Percentiles rank a stretch among this genome's conserved stretches.
These are phyloP conservation scores for Ceratobasidium sp. DNA, from an alignment of 1,284 basidiomycete species.

Conservation along the genomic window DNA sequence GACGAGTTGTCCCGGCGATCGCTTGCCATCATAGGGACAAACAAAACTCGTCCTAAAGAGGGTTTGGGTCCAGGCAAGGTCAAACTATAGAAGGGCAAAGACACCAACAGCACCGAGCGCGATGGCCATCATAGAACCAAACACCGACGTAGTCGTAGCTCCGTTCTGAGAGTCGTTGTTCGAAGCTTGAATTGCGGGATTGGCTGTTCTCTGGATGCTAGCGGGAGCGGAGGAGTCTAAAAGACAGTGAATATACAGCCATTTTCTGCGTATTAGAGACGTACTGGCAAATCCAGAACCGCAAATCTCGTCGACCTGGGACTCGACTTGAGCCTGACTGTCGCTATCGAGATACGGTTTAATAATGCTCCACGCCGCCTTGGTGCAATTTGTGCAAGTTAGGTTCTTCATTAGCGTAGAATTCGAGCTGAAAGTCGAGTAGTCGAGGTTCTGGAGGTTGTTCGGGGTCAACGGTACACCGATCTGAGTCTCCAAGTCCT, in stretches of 20 bases:
- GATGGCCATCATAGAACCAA: background rate
- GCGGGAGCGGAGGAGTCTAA: background rate
- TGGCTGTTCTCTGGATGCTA: slow-evolving; percentile 5
- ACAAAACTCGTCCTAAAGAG: slow-evolving; percentile 10
- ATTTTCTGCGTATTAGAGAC: background rate
- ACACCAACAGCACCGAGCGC: slow-evolving; percentile 2
- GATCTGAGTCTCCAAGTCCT: background rate
- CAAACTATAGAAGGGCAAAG: background rate
- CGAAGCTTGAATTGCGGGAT: background rate
- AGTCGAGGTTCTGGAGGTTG: background rate
- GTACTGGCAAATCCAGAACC: slow-evolving; percentile 18
- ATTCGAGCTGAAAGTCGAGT: background rate
- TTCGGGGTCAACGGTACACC: background rate
- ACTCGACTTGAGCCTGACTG: background rate
- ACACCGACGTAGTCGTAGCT: background rate
- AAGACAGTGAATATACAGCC: background rate
- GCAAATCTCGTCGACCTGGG: slow-evolving; percentile 5
- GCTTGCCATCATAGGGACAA: slow-evolving; percentile 24
- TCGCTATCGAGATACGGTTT: background rate
- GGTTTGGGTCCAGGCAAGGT: slow-evolving; percentile 10
- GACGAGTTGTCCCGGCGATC: slow-evolving; percentile 21
- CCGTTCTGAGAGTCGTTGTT: background rate
- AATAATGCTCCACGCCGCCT: slow-evolving; percentile 24
- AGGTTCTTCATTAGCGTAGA: background rate
- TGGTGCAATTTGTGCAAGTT: slow-evolving; percentile 18